Evolutionary conservation across 352 stramenopile species (phyloP).

Genomic region (Phytophthora megakarya): DNA sequence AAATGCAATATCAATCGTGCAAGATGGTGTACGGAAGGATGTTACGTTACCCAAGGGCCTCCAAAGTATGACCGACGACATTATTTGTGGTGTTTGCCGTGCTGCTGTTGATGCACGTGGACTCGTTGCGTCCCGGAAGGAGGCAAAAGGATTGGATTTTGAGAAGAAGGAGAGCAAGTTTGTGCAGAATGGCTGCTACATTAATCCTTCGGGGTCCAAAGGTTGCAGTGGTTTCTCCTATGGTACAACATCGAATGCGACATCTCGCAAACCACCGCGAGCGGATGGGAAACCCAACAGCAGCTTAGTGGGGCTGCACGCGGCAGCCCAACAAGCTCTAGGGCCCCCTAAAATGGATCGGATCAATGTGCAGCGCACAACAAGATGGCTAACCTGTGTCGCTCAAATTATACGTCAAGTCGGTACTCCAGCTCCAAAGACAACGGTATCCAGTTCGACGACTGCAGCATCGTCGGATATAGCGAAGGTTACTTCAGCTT

Average conservation of each 20-base stretch:
- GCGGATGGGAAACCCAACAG: slow-evolving; percentile 27
- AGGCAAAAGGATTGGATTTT: slow-evolving; percentile 55
- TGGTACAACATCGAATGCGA: slow-evolving; percentile 15
- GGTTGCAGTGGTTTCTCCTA: slow-evolving; percentile 21
- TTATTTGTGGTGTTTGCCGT: slow-evolving; percentile 67
- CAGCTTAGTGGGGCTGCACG: slow-evolving; percentile 24
- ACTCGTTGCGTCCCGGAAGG: slow-evolving; percentile 57
- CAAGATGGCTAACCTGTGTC: slow-evolving; percentile 69
- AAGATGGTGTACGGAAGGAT: slow-evolving; percentile 62
- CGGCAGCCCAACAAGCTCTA: slow-evolving; percentile 33
- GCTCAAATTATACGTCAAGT: slow-evolving; percentile 70
- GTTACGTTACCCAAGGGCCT: slow-evolving; percentile 60
- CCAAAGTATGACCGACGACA: slow-evolving; percentile 48
- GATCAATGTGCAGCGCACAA: slow-evolving; percentile 80
- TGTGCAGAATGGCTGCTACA: slow-evolving; percentile 63
- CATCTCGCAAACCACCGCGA: slow-evolving; percentile 26
- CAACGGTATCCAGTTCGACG: not conserved
- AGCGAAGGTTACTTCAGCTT: not conserved
- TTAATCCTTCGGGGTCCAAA: slow-evolving; percentile 46
- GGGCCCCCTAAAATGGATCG: slow-evolving; percentile 76
- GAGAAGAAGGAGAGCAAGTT: slow-evolving; percentile 67
- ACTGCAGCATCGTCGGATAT: not conserved
- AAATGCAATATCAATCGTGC: slow-evolving; percentile 54
- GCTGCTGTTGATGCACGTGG: slow-evolving; percentile 55
- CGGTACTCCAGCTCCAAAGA: slow-evolving; percentile 24